A percentile compares a stretch with the other conserved stretches of the same genome.
Conservation (phyloP, 768 basidiomycete species). For the Russula lepida region DNA sequence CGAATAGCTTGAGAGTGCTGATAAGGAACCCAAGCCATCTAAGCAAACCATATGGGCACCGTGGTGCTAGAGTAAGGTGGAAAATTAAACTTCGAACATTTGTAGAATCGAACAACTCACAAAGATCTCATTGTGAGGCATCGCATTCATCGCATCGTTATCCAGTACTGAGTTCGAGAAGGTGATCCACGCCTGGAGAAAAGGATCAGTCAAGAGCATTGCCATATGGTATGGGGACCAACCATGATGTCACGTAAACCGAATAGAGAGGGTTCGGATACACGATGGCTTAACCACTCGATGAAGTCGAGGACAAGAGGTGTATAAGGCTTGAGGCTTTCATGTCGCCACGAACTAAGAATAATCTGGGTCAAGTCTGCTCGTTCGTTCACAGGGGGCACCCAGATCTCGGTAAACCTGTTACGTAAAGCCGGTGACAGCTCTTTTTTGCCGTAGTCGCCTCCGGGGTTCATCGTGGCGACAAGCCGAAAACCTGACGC, state of each 20-base stretch:
- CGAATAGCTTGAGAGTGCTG: constrained; percentile 62
- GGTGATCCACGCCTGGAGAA: constrained; percentile 75
- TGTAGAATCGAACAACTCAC: constrained; percentile 37
- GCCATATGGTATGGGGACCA: constrained; percentile 22
- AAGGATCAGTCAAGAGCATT: neutral
- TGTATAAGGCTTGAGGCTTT: constrained; percentile 48
- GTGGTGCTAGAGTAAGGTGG: constrained; percentile 54
- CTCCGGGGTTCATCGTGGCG: constrained; percentile 99
- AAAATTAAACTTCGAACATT: constrained; percentile 13
- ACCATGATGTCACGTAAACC: constrained; percentile 88
- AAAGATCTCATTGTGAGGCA: constrained; percentile 50
- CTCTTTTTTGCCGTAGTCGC: constrained; percentile 99
- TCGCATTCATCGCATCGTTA: constrained; percentile 25
- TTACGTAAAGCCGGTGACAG: constrained; percentile 94
- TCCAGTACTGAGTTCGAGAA: constrained; percentile 64
- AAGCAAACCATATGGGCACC: constrained; percentile 89
- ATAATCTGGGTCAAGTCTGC: constrained; percentile 75
- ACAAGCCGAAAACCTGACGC: constrained; percentile 71
- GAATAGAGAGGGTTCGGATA: constrained; percentile 57
- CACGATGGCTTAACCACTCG: constrained; percentile 61
- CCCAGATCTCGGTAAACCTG: constrained; percentile 99
- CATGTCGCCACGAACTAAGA: constrained; percentile 53
- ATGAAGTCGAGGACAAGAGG: constrained; percentile 62
- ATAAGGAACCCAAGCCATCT: constrained; percentile 78
- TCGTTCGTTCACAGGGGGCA: constrained; percentile 70